A percentile compares a stretch with the other conserved stretches of the same genome.
phyloP scores from a whole-genome alignment of 2,329 filamentous ascomycete species.

The Colletotrichum tanaceti region DNA sequence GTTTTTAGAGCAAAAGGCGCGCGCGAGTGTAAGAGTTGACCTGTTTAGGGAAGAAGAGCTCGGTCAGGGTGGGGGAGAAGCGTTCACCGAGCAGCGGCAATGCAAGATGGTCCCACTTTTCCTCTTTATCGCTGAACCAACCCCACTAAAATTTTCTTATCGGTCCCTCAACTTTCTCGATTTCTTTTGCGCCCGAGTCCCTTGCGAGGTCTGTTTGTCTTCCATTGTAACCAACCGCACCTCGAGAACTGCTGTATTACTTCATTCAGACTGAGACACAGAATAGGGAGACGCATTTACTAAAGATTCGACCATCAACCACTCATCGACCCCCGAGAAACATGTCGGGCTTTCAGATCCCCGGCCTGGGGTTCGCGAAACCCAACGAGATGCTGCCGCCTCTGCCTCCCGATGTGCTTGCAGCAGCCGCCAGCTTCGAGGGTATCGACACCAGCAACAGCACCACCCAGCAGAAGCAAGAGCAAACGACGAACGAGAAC shows the following conservation, averaged over 20 bases:
- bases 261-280: not conserved
- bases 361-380: slow-evolving; percentile 57
- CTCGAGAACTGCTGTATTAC: not conserved
- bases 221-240: not conserved
- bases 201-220: not conserved
- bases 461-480: not conserved
- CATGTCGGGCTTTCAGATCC: slow-evolving; percentile 59
- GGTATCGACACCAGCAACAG: slow-evolving; percentile 11
- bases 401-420: slow-evolving; percentile 49
- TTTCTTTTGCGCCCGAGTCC: slow-evolving; percentile 33
- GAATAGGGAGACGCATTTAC: too few species aligned
- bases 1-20: not conserved
- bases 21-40: not conserved
- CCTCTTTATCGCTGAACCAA: slow-evolving; percentile 24
- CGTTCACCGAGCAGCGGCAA: not conserved
- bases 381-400: slow-evolving; percentile 56
- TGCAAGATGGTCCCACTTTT: slow-evolving; percentile 1
- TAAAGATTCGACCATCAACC: not conserved
- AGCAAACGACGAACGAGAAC: not conserved
- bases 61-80: slow-evolving; percentile 17
- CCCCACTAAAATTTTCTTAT: slow-evolving; percentile 38
- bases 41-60: not conserved
- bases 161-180: slow-evolving; percentile 2
- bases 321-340: not conserved
- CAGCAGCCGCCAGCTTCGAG: slow-evolving; percentile 46